Base-by-base conservation (phyloP, 768 basidiomycete species). In the Tulasnella sp. region DNA sequence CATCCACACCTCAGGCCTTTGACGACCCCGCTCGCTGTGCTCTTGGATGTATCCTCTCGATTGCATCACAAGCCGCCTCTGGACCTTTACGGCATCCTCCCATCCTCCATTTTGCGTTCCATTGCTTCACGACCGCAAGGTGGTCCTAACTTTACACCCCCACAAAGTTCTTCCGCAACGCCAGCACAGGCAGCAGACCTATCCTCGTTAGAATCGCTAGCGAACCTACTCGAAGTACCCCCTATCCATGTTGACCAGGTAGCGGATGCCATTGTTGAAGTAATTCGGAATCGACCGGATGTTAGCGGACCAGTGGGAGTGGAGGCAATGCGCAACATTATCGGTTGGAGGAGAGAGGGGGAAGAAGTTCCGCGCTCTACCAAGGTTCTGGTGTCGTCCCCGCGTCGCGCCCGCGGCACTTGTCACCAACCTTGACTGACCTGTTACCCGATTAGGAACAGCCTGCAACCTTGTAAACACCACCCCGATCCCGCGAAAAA, bases 161-260 rank as follows among this genome's bases (percentile, higher is more conserved):
- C 75, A 10, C 75, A 76, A 58, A 24, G 36, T 40, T n/a, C 75
- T 52, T 40, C 38, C 24, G 6, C 42, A n/a, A 58, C 75, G 44
- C 40, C 79, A 44, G 81, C 85, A 78, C 85, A 86, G 34, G 90
- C 90, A 24, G 34, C 38, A 12, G 46, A 71, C 36, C 3, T 83
- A 90, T 21, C 85, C 93, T 56, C 87, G 90, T 42, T 91, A 72
- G 40, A 46, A 34, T 79, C 93, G 2, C 86, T 96, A 46, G 93
- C 95, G 9, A 93, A 93, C 80, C 91, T 93, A 24, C 85, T 98
- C 75, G 88, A 89, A n/a, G 92, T 93, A 77, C 95, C 93, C 40
- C 97, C 98, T 1, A 91, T 99, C 62, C 97, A 99, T 83, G 96
- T 98, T 31, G 98, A 99, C 82, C 95, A 96, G 81, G 95, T 99